Conservation (phyloP, 1,139 yeast species). For the Tardiomyces depauwii region DNA sequence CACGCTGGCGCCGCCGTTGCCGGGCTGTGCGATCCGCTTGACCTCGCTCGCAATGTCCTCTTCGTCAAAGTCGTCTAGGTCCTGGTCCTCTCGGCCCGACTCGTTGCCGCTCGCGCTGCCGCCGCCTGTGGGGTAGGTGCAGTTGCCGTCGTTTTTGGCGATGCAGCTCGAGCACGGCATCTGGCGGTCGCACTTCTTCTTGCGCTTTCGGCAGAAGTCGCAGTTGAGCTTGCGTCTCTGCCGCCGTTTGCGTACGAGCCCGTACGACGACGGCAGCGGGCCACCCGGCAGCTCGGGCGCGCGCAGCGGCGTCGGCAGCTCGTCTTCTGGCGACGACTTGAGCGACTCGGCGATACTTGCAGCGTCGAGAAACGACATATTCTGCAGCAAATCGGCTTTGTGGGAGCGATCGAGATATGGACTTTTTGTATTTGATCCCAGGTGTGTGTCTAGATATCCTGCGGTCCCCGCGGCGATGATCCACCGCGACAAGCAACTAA, state of each 20-base stretch:
- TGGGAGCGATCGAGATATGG: no score
- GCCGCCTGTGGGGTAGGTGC: slow-evolving; percentile 1
- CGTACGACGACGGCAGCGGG: neutral
- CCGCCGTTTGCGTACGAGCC: slow-evolving; percentile 4
- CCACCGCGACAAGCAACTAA: no score
- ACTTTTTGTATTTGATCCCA: no score
- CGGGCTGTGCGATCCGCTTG: neutral
- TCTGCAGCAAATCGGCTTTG: no score
- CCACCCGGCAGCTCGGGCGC: neutral
- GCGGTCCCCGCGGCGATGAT: no score
- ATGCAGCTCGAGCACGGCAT: slow-evolving; percentile 26
- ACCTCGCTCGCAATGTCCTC: neutral
- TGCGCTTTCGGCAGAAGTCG: slow-evolving; percentile 23
- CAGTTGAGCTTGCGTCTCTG: slow-evolving; percentile 21
- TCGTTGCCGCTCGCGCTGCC: neutral
- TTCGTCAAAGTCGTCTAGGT: neutral
- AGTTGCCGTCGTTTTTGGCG: slow-evolving; percentile 5
- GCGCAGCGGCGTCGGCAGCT: neutral
- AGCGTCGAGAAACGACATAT: no score
- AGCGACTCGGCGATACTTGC: neutral
- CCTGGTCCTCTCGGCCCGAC: neutral
- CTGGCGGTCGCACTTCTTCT: slow-evolving; percentile 25
- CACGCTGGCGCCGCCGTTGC: slow-evolving; percentile 15
- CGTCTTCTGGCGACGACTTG: neutral
- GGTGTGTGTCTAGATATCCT: no score